A percentile compares a stretch with the other conserved stretches of the same genome.
These are phyloP conservation scores for Massariosphaeria phaeospora DNA, from an alignment of 495 filamentous ascomycete genomes.

Conservation along the genomic window DNA sequence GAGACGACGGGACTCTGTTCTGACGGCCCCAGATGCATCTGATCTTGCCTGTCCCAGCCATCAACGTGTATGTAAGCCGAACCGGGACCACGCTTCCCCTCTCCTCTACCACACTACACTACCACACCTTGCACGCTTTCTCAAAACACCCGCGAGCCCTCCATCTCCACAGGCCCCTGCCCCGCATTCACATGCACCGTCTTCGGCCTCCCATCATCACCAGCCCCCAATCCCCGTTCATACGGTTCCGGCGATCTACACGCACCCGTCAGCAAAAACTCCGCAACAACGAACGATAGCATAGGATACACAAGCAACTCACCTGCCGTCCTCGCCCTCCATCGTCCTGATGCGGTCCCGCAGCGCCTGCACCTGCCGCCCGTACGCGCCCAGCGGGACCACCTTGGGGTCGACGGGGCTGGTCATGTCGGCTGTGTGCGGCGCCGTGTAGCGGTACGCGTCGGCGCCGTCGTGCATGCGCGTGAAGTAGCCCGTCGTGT, in stretches of 20 bases:
- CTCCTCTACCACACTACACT: no score
- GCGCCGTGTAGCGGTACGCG: neutral
- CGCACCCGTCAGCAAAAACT: neutral
- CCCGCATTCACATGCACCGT: neutral
- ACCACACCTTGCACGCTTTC: no score
- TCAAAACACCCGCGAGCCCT: neutral
- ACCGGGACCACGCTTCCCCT: no score
- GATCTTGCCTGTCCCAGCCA: no score
- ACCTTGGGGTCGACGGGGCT: neutral
- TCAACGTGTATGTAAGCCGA: no score
- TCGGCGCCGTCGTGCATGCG: neutral
- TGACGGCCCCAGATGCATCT: no score
- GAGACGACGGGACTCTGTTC: no score
- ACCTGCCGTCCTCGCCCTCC: no score
- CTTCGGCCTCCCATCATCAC: neutral
- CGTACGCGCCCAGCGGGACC: neutral
- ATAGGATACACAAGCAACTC: no score
- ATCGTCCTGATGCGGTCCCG: no score
- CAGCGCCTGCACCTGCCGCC: no score
- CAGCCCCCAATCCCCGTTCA: neutral
- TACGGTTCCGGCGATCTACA: no score
- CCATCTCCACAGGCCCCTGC: slow-evolving; percentile 1
- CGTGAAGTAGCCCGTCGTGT: neutral
- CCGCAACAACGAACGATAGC: neutral
- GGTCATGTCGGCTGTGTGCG: neutral